These are phyloP conservation scores for Alternaria infectoria DNA, from an alignment of 2,329 filamentous ascomycete genomes.

Conservation along the genomic window DNA sequence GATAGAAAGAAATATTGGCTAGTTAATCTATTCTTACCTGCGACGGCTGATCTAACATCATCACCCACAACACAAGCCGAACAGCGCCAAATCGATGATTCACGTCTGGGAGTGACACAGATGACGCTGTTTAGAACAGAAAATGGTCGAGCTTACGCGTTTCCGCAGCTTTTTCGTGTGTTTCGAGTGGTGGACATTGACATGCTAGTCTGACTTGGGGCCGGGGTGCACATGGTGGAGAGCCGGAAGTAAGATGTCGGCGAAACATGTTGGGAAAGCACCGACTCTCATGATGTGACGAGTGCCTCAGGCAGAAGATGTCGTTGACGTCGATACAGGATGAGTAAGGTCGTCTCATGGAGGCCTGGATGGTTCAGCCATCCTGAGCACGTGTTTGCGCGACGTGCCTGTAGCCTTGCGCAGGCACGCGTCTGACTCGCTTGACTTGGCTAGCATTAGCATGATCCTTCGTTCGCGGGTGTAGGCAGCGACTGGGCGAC, in stretches of 20 bases:
- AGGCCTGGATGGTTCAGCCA: neutral
- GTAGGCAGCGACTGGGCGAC: constrained; percentile 2
- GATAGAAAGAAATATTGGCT: neutral
- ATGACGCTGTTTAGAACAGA: constrained; percentile 17
- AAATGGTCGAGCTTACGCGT: constrained; percentile 34
- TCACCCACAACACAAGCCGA: constrained; percentile 14
- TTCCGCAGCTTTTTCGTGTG: constrained; percentile 16
- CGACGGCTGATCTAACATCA: constrained; percentile 2
- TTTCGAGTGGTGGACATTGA: constrained; percentile 23
- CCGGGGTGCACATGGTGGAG: constrained; percentile 32
- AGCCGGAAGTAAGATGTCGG: constrained; percentile 40
- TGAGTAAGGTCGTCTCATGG: neutral
- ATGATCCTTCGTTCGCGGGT: neutral
- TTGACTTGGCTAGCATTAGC: constrained; percentile 1
- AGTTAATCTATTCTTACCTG: constrained; percentile 10
- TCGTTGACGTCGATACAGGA: constrained; percentile 5
- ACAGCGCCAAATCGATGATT: constrained; percentile 2
- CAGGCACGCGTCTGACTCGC: constrained; percentile 6
- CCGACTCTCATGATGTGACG: constrained; percentile 17
- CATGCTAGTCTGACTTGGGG: constrained; percentile 11
- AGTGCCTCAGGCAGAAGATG: constrained; percentile 3
- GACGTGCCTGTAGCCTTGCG: constrained; percentile 2
- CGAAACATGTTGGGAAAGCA: constrained; percentile 22
- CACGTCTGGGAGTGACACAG: constrained; percentile 18
- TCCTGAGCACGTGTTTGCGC: constrained; percentile 9